Evolutionary conservation across 805 yeast species (phyloP), one percentile per base, ranked within the genome.

Genomic region (Saturnispora dispora): DNA sequence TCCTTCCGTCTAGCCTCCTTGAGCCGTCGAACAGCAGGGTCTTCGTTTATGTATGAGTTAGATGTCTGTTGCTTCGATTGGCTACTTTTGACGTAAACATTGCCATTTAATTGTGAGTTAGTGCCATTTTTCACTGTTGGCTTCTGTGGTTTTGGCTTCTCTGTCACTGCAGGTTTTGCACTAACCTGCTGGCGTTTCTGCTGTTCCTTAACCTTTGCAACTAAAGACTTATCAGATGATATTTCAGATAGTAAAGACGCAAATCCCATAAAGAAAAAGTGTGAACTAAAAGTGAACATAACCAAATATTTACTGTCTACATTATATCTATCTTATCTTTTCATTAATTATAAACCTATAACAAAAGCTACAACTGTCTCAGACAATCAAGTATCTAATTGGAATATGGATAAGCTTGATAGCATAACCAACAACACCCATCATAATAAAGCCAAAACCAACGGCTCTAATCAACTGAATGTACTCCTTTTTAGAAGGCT

Each of bases 341-440:
- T 37, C 22, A 37, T 37, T 37, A 37, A 18, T 37, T 37, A 37
- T 37, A 37, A 37, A 37, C 41, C 23, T 37, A 40, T 40, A 40
- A 40, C 17, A 40, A 40, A 23, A 11, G 30, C 10, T 23, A 17
- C 11, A 27, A 36, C 32, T 27, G 55, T 22, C 51, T 76, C 76
- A 89, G 60, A 89, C 96, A 72, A 90, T 88, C 74, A 88, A 82
- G 73, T 88, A 90, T 77, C 96, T 85, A 74, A 90, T 88, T 66
- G 97, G 97, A 64, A 90, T 90, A 73, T 90, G 97, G 62, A 90
- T 73, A 66, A 91, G 80, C 74, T 91, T 91, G 72, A 93, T 93
- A 64, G 83, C 86, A 73, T 89, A 91, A 53, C 99, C 99, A 64
- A 93, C 95, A 63, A 88, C 85, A 65, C 99, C 99, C 90, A 91